Evolutionary conservation across 139 green algal species (phyloP).

Genomic region (Asterochloris erici): DNA sequence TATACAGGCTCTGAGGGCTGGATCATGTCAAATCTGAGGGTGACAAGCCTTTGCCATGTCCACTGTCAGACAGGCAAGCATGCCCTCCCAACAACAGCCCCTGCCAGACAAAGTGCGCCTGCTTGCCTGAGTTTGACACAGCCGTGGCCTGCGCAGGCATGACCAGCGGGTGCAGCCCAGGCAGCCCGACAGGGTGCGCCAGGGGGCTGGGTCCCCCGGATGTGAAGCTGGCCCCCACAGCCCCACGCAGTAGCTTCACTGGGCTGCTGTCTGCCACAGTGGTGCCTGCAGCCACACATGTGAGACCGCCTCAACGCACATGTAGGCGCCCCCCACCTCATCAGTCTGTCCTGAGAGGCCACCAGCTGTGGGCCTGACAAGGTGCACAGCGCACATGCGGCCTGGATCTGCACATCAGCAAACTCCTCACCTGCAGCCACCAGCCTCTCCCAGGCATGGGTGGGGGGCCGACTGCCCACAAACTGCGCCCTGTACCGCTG

Average conservation of each 20-base stretch:
- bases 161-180: not conserved
- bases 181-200: not conserved
- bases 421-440: not conserved
- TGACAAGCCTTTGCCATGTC: too few species aligned
- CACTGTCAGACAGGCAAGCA: too few species aligned
- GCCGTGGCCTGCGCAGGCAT: constrained; percentile 7
- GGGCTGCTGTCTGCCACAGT: too few species aligned
- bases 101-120: not conserved
- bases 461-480: not conserved
- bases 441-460: not conserved
- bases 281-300: too few species aligned
- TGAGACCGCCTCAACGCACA: too few species aligned
- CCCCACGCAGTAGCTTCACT: not conserved
- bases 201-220: not conserved
- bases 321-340: too few species aligned
- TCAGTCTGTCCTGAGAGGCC: too few species aligned
- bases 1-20: too few species aligned
- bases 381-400: not conserved
- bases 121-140: constrained; percentile 13
- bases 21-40: too few species aligned
- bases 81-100: too few species aligned
- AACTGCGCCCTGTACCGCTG: constrained; percentile 19
- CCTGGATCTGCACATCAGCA: not conserved
- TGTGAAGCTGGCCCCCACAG: constrained; percentile 7
- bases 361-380: not conserved